Evolutionary conservation across 139 green algal genomes (phyloP), one percentile per base, ranked within the genome.

Genomic region (Closterium sp.): DNA sequence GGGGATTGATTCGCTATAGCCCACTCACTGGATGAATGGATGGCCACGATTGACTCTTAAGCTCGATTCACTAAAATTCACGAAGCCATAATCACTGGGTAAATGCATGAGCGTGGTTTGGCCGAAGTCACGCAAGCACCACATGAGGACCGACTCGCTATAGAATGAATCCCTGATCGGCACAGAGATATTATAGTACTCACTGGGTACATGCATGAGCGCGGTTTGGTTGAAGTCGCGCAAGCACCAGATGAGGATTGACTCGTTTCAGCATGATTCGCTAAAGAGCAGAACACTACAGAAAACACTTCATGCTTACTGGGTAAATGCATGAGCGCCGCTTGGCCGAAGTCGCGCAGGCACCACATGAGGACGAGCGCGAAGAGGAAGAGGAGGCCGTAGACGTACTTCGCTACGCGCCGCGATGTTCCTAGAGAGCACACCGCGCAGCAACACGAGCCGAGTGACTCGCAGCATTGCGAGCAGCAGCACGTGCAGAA

Each of bases 1-100:
- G n/a, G n/a, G 36, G 6, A 4, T 12, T 55, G 36, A 55, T 6
- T 31, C 88, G 34, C 34, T 88, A 88, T 35, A 88, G 88, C 31
- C 93, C 12, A 10, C 33, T 93, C 19, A 90, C 81, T 10, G 33
- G 19, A 21, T 64, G 93, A 33, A 93, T 92, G 34, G 2, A 76
- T 76, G 55, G 25, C 16, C 10, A 19, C 55, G 55, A 55, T 12
- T 55, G 36, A 55, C 36, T 55, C 36, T 55, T 12, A 12, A 55
- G 36, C 36, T 12, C 36, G 36, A 55, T 12, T 55, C 36, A 55
- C 36, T 55, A 55, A 55, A 6, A 12, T 6, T 55, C 36, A 55
- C 36, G 36, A 4, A 6, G 36, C 4, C 36, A 6, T n/a, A 55
- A 4, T 55, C 36, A 55, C 36, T 55, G 36, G 36, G 36, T 12